A percentile compares a stretch with the other conserved stretches of the same genome.
Conservation (phyloP, 2,329 filamentous ascomycete species). For the Fusarium globosum region DNA sequence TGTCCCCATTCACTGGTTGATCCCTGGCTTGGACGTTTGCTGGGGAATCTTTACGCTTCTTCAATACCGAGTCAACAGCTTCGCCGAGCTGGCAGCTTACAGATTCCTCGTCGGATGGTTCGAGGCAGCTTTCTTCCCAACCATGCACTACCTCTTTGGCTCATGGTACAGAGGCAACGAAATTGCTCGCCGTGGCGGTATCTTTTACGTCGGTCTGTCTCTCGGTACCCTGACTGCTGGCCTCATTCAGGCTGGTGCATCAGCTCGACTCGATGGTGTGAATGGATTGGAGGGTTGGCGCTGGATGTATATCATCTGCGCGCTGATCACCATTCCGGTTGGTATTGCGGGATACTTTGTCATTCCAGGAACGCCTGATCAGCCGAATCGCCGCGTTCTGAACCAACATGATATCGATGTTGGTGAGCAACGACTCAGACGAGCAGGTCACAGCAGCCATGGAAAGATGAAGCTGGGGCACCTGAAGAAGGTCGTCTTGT, state of each 20-base stretch:
- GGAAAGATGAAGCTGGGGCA: constrained; percentile 50
- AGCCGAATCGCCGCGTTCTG: constrained; percentile 60
- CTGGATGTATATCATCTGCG: constrained; percentile 68
- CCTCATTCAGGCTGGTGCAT: constrained; percentile 59
- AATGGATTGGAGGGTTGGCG: constrained; percentile 61
- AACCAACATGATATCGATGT: constrained; percentile 59
- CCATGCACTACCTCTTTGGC: constrained; percentile 53
- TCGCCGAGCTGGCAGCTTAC: constrained; percentile 62
- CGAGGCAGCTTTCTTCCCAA: constrained; percentile 57
- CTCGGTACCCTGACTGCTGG: constrained; percentile 64
- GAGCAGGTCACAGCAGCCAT: constrained; percentile 54
- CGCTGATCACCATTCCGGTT: constrained; percentile 66
- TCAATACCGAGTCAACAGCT: constrained; percentile 62
- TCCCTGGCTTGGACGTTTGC: constrained; percentile 62
- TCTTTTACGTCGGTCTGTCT: constrained; percentile 62
- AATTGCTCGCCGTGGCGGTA: constrained; percentile 59
- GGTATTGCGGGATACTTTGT: constrained; percentile 62
- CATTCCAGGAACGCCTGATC: constrained; percentile 59
- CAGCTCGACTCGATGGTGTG: constrained; percentile 54
- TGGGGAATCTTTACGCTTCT: constrained; percentile 69
- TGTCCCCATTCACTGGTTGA: constrained; percentile 59
- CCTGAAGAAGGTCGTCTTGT: constrained; percentile 50
- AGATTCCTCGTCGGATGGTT: constrained; percentile 66
- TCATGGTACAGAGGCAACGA: constrained; percentile 63
- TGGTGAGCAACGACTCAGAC: constrained; percentile 57